Conservation (phyloP, 352 stramenopile genomes). For the Globisporangium abappressorium region DNA sequence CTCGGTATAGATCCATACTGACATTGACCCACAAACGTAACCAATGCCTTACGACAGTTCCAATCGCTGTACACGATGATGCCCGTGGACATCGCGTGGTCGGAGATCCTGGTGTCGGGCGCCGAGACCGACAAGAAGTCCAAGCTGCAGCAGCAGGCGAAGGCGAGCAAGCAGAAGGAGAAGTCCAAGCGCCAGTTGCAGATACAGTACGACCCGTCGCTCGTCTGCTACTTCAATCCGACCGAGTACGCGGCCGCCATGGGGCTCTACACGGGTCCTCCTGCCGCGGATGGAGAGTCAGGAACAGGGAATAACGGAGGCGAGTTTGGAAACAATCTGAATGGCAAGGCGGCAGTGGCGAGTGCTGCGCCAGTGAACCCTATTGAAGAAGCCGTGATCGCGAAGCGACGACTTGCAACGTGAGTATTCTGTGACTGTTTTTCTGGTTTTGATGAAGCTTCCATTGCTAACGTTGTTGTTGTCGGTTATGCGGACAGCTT, state of each 20-base stretch:
- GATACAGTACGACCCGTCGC: constrained; percentile 68
- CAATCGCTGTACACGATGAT: constrained; percentile 68
- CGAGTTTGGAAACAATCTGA: not conserved
- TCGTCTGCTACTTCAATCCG: constrained; percentile 78
- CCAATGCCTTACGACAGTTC: constrained; percentile 34
- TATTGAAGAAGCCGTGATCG: constrained; percentile 60
- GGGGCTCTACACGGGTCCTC: constrained; percentile 52
- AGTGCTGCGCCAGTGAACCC: constrained; percentile 36
- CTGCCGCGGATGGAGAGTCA: not conserved
- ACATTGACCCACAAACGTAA: not conserved
- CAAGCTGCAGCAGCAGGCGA: constrained; percentile 27
- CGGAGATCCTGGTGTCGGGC: constrained; percentile 53
- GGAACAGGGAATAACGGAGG: not conserved
- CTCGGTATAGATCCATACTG: not conserved
- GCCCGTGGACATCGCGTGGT: constrained; percentile 58
- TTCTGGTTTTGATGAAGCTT: no score
- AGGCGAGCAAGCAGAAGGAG: constrained; percentile 44
- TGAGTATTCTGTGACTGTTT: constrained; percentile 22
- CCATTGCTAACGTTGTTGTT: not conserved
- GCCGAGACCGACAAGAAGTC: constrained; percentile 42
- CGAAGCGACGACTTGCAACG: constrained; percentile 49
- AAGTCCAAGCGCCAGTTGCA: constrained; percentile 35
- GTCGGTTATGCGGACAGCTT: constrained; percentile 30
- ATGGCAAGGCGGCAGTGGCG: not conserved
- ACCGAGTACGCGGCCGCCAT: constrained; percentile 69